These are phyloP conservation scores for Aspergillus novoparasiticus DNA, from an alignment of 2,329 filamentous ascomycete species.

Conservation along the genomic window DNA sequence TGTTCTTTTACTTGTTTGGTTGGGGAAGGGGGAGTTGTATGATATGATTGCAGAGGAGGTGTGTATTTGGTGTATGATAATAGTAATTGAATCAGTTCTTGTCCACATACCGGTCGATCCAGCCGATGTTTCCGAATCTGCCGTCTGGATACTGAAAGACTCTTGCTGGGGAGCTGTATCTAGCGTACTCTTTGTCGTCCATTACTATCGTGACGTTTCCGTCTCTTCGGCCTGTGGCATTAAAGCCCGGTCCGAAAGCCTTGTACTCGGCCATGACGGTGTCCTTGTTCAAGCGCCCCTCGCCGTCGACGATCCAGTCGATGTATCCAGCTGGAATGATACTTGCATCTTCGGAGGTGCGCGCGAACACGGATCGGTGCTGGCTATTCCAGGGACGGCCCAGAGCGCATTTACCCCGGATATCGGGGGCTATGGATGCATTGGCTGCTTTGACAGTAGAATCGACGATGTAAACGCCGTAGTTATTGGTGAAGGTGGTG, in stretches of 20 bases:
- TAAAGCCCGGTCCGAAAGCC: slow-evolving; percentile 57
- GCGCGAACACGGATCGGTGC: slow-evolving; percentile 60
- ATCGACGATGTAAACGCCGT: slow-evolving; percentile 65
- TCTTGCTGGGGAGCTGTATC: slow-evolving; percentile 43
- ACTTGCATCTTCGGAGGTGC: slow-evolving; percentile 57
- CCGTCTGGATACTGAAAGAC: slow-evolving; percentile 54
- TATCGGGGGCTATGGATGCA: slow-evolving; percentile 38
- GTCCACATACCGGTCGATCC: slow-evolving; percentile 48
- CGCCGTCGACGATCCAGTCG: slow-evolving; percentile 48
- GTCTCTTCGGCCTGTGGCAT: slow-evolving; percentile 48
- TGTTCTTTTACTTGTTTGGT: background rate
- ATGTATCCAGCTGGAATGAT: slow-evolving; percentile 60
- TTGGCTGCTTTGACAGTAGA: slow-evolving; percentile 60
- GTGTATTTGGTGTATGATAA: background rate
- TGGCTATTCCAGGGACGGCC: slow-evolving; percentile 65
- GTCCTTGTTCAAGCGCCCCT: slow-evolving; percentile 43
- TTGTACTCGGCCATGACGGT: slow-evolving; percentile 62
- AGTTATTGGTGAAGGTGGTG: slow-evolving; percentile 67
- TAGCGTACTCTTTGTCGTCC: slow-evolving; percentile 38
- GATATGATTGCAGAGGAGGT: background rate
- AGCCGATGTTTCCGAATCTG: slow-evolving; percentile 48
- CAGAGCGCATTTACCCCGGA: slow-evolving; percentile 56
- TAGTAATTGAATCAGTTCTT: background rate
- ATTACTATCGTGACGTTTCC: slow-evolving; percentile 53
- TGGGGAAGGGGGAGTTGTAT: background rate